phyloP scores from a whole-genome alignment of 345 rosid species.

The Alliaria petiolata region DNA sequence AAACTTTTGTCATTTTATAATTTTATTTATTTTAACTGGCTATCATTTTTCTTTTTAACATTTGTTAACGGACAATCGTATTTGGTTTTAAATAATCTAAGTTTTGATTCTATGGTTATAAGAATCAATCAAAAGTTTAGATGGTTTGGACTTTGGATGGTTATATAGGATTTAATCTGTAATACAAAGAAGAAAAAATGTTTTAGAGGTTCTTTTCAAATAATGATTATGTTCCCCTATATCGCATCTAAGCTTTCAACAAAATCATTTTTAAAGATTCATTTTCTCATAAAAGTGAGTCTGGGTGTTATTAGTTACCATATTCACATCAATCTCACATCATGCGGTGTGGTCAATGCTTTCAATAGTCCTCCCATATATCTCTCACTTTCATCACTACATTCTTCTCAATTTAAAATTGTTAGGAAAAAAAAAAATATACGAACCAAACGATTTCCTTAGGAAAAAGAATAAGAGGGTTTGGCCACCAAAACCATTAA shows the following conservation, averaged over 20 bases:
- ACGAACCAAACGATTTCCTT: too few relatives aligned
- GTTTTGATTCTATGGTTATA: too few relatives aligned
- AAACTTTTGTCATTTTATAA: neutral
- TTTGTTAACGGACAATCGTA: neutral
- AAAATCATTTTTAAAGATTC: neutral
- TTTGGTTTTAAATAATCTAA: too few relatives aligned
- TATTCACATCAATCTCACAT: conserved; percentile 27
- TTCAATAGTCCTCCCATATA: neutral
- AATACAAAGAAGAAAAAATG: neutral
- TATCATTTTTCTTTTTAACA: neutral
- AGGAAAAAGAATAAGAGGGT: neutral
- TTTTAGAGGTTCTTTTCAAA: conserved; percentile 1
- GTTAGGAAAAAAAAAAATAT: too few relatives aligned
- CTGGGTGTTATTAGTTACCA: conserved; percentile 27
- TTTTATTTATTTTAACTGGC: neutral
- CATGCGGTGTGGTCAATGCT: conserved; percentile 18
- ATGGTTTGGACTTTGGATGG: neutral
- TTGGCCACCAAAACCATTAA: neutral
- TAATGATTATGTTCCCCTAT: conserved; percentile 24
- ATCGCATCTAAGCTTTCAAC: neutral
- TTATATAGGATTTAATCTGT: neutral
- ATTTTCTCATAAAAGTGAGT: conserved; percentile 8
- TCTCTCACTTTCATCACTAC: conserved; percentile 3
- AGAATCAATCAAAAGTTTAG: neutral
- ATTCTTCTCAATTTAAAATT: neutral